Percentiles rank a stretch among this genome's conserved stretches.
Evolutionary conservation across 805 yeast genomes (phyloP).

Genomic region (Yamadazyma nakazawae): DNA sequence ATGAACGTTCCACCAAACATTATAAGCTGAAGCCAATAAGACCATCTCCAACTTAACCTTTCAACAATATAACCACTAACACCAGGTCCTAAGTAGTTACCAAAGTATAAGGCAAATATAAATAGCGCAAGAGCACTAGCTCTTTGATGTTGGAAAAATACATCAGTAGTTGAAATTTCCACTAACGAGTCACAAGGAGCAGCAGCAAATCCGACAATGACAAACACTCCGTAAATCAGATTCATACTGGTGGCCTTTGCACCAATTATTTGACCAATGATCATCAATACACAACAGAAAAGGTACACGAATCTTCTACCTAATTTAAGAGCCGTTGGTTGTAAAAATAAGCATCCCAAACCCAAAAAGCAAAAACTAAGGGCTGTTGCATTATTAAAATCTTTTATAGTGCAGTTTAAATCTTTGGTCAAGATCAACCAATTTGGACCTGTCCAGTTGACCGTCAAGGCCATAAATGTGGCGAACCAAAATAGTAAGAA

Average conservation of each 20-base stretch:
- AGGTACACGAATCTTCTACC: constrained; percentile 29
- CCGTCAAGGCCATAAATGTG: constrained; percentile 22
- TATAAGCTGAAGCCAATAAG: constrained; percentile 22
- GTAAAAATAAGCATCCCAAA: constrained; percentile 31
- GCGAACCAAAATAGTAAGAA: constrained; percentile 26
- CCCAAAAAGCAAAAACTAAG: constrained; percentile 30
- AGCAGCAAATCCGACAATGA: constrained; percentile 30
- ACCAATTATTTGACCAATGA: constrained; percentile 25
- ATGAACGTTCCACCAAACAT: constrained; percentile 34
- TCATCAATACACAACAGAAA: constrained; percentile 22
- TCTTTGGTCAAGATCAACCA: constrained; percentile 25
- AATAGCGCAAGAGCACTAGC: constrained; percentile 30
- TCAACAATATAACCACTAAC: constrained; percentile 42
- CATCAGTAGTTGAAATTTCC: constrained; percentile 42
- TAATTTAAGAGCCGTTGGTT: constrained; percentile 31
- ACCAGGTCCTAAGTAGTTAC: constrained; percentile 43
- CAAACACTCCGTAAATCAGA: constrained; percentile 20
- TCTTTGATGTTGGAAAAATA: constrained; percentile 44
- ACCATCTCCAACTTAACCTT: constrained; percentile 43
- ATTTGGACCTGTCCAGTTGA: constrained; percentile 26
- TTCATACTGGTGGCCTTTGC: constrained; percentile 21
- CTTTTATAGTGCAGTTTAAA: constrained; percentile 19
- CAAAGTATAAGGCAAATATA: constrained; percentile 42
- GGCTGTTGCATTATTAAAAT: constrained; percentile 25
- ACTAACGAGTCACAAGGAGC: constrained; percentile 47